Conservation (phyloP, 129 eudicot genomes). For the Oenanthe sinensis region DNA sequence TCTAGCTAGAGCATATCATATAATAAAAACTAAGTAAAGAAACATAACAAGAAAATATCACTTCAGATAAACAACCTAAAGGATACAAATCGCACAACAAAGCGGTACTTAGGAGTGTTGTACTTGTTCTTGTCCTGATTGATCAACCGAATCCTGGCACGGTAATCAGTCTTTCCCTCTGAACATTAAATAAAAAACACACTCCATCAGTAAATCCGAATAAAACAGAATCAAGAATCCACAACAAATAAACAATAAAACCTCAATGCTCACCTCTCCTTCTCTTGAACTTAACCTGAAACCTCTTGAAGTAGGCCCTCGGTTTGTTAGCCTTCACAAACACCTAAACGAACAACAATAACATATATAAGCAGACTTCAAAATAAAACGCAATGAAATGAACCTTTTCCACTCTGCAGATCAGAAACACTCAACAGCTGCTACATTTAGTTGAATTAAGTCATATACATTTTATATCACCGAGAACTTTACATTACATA, state of each 20-base stretch:
- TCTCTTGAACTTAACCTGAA: conserved; percentile 82
- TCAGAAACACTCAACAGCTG: too few relatives aligned
- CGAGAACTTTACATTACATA: too few relatives aligned
- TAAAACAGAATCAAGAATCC: background rate
- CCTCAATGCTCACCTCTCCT: conserved; percentile 52
- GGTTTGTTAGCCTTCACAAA: conserved; percentile 44
- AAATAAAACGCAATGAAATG: too few relatives aligned
- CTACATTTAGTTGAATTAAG: too few relatives aligned
- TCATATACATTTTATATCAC: too few relatives aligned
- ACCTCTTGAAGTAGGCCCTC: conserved; percentile 68
- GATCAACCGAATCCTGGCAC: conserved; percentile 76
- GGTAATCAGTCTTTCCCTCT: conserved; percentile 96
- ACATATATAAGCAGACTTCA: background rate
- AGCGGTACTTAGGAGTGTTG: conserved; percentile 83
- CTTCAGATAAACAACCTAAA: background rate
- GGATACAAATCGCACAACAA: conserved; percentile 63
- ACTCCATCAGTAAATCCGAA: background rate
- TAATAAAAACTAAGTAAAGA: too few relatives aligned
- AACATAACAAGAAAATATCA: background rate
- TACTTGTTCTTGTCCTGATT: conserved; percentile 93
- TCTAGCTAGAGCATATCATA: too few relatives aligned
- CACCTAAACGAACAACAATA: conserved; percentile 19
- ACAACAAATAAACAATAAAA: background rate
- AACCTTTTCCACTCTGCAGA: too few relatives aligned
- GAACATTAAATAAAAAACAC: background rate